Base-by-base conservation (phyloP, 805 yeast genomes). In the Ascoidea rubescens region DNA sequence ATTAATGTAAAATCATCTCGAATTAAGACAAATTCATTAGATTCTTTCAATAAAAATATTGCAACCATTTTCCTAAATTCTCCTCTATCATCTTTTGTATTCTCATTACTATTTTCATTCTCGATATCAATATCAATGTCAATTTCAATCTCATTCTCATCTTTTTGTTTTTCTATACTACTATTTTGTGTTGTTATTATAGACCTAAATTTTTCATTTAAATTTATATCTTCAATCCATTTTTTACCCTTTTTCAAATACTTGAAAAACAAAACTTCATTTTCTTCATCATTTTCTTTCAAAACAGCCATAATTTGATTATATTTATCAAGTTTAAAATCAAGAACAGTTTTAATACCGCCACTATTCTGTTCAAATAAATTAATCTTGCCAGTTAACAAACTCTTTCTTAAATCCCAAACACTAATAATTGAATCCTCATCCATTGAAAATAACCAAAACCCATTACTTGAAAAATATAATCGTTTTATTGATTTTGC, bases 171-270 rank as follows among this genome's bases (percentile, higher is more conserved):
- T 31, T 47, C 50, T 14, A 43, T 46, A 8, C 44, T 45, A 17
- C 45, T 21, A 12, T 33, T 30, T 6, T 44, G 16, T 12, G 14
- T 48, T 7, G 46, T 33, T 28, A 45, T 46, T 4, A 5, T 8
- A 37, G 30, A 44, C 16, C 45, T 31, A 31, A 51, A 55, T 31
- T 45, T 44, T n/a, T 48, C 45, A 6, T 48, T 37, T 30, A 55
- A 48, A 16, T 47, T 45, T 6, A 30, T 8, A 49, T 52, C 56
- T 7, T 33, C 46, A 5, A 17, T 48, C 58, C 58, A 55, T 46
- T 50, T 49, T 48, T 55, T 55, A 14, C 51, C 31, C n/a, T 55
- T 53, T 50, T 52, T 55, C 46, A 52, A 31, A 31, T 54, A 55
- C 46, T 55, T 55, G 47, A 48, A 54, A 43, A 54, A 52, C 46